These are phyloP conservation scores for Eremochloa ophiuroides DNA, from an alignment of 176 grass and related monocot species.

Conservation along the genomic window DNA sequence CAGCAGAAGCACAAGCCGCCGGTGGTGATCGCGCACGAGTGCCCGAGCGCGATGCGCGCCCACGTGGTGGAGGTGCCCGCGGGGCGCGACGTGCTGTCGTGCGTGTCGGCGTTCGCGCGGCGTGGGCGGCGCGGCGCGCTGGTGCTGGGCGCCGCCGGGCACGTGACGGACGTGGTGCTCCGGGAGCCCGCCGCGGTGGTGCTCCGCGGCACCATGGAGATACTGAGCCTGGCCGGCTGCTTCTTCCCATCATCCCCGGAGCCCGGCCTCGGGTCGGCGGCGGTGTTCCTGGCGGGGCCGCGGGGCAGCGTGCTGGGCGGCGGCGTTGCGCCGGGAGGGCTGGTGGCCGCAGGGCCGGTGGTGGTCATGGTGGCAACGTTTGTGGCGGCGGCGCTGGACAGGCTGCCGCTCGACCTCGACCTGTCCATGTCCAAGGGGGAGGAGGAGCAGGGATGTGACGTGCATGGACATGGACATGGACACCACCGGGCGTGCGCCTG, in stretches of 20 bases:
- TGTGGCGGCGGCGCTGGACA: constrained; percentile 39
- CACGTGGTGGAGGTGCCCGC: constrained; percentile 50
- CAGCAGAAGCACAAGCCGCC: background rate
- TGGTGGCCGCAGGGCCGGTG: constrained; percentile 56
- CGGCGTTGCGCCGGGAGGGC: constrained; percentile 26
- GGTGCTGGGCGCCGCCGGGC: constrained; percentile 45
- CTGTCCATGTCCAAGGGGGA: constrained; percentile 19
- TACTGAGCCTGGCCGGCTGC: constrained; percentile 39
- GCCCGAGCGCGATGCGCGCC: constrained; percentile 49
- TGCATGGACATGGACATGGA: background rate
- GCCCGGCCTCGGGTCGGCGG: background rate
- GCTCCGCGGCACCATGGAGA: constrained; percentile 43
- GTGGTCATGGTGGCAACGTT: constrained; percentile 53
- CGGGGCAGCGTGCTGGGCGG: constrained; percentile 43
- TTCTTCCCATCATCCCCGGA: constrained; percentile 38
- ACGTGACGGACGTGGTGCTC: constrained; percentile 38
- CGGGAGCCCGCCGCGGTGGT: constrained; percentile 31
- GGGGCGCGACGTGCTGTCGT: constrained; percentile 43
- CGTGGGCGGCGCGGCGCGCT: constrained; percentile 24
- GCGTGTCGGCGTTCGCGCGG: constrained; percentile 36
- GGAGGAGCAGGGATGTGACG: background rate
- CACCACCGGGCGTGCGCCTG: background rate
- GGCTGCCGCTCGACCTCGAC: no score
- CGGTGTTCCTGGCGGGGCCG: constrained; percentile 38
- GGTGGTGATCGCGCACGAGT: constrained; percentile 50